These are phyloP conservation scores for Austroboletus novae-zelandiae DNA, from an alignment of 1,284 basidiomycete species.

Conservation along the genomic window DNA sequence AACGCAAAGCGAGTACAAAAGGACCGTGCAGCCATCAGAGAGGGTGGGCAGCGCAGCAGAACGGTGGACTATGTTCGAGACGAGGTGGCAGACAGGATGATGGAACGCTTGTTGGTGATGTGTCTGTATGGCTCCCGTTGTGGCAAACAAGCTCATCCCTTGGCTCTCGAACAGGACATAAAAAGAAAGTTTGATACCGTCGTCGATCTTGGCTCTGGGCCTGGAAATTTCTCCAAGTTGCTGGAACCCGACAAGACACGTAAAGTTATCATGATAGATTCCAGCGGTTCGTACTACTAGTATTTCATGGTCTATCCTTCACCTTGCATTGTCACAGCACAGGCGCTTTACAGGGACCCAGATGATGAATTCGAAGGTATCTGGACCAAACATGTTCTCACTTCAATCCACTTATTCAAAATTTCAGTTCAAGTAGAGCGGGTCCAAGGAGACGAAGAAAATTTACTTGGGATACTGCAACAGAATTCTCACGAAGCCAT, in stretches of 20 bases:
- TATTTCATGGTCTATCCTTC: background rate
- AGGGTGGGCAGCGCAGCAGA: slow-evolving; percentile 60
- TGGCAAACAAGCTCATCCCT: background rate
- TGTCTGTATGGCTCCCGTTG: background rate
- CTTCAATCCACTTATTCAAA: slow-evolving; percentile 3
- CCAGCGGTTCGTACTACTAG: slow-evolving; percentile 61
- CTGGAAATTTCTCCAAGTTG: slow-evolving; percentile 88
- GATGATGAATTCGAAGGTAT: slow-evolving; percentile 76
- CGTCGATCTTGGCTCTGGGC: slow-evolving; percentile 91
- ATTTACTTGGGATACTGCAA: slow-evolving; percentile 59
- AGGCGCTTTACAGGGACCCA: slow-evolving; percentile 68
- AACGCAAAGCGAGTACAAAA: slow-evolving; percentile 79
- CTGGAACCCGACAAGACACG: slow-evolving; percentile 71
- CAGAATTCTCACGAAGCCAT: slow-evolving; percentile 87
- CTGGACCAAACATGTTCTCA: background rate
- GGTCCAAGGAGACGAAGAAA: slow-evolving; percentile 77
- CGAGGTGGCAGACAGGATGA: slow-evolving; percentile 87
- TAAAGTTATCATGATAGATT: slow-evolving; percentile 86
- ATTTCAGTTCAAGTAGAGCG: slow-evolving; percentile 67
- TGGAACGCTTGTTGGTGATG: slow-evolving; percentile 80
- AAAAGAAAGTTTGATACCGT: slow-evolving; percentile 80
- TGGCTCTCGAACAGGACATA: slow-evolving; percentile 68
- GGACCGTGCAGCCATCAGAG: slow-evolving; percentile 66
- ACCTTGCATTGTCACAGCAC: slow-evolving; percentile 40
- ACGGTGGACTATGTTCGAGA: slow-evolving; percentile 92